A percentile compares a stretch with the other conserved stretches of the same genome.
Conservation (phyloP, 495 filamentous ascomycete genomes). For the Neurospora pannonica region DNA sequence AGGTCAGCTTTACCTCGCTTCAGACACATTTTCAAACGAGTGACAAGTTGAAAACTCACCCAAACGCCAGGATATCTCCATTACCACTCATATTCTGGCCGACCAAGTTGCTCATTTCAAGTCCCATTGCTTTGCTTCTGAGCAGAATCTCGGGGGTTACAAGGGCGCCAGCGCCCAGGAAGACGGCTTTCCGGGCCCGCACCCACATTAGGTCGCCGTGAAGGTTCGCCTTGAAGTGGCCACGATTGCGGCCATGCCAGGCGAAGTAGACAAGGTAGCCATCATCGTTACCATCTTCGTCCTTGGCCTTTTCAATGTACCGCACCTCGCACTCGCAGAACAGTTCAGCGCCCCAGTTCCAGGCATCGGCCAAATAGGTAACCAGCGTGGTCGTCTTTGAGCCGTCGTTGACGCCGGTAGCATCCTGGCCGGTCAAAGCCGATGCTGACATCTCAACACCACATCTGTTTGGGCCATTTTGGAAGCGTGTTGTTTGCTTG, state of each 20-base stretch:
- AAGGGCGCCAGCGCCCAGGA: slow-evolving; percentile 51
- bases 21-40: background rate
- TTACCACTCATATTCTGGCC: slow-evolving; percentile 60
- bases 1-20: background rate
- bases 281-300: slow-evolving; percentile 35
- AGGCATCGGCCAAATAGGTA: slow-evolving; percentile 61
- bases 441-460: slow-evolving; percentile 55
- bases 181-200: slow-evolving; percentile 49
- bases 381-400: slow-evolving; percentile 57
- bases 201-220: slow-evolving; percentile 61
- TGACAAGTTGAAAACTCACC: slow-evolving; percentile 22
- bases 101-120: slow-evolving; percentile 46
- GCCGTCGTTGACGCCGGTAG: slow-evolving; percentile 57
- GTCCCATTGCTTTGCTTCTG: slow-evolving; percentile 49
- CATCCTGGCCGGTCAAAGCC: slow-evolving; percentile 49
- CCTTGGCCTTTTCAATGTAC: slow-evolving; percentile 47
- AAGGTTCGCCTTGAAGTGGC: slow-evolving; percentile 46
- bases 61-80: slow-evolving; percentile 56
- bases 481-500: slow-evolving; percentile 54
- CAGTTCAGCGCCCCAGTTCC: slow-evolving; percentile 67
- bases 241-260: slow-evolving; percentile 53
- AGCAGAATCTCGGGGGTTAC: slow-evolving; percentile 60
- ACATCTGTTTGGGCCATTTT: slow-evolving; percentile 47
- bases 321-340: slow-evolving; percentile 65
- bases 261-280: slow-evolving; percentile 58